These are phyloP conservation scores for Lactarius deliciosus DNA, from an alignment of 768 basidiomycete species.

Conservation along the genomic window DNA sequence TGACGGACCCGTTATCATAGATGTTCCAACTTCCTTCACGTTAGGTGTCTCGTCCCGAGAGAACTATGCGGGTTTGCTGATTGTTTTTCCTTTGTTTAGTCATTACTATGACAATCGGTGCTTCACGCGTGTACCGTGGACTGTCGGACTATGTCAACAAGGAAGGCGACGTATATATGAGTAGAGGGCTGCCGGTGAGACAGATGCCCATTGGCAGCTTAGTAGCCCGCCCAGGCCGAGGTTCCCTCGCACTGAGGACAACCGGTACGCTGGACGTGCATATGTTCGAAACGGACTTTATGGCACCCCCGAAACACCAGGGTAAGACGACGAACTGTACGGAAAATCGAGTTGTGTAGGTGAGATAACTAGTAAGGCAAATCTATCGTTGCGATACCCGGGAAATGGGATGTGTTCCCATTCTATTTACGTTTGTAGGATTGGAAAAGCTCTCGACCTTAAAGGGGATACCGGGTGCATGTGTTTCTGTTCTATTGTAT, in stretches of 20 bases:
- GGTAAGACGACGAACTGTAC: background rate
- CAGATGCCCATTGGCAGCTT: background rate
- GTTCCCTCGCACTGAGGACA: background rate
- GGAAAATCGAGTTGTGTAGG: background rate
- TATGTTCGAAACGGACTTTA: background rate
- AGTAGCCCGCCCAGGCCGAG: background rate
- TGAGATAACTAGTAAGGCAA: no score
- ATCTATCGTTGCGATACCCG: background rate
- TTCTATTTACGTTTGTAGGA: background rate
- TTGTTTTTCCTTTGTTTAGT: no score
- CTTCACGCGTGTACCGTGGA: conserved; percentile 3
- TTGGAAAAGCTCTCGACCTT: background rate
- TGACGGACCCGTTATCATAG: background rate
- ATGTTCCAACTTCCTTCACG: conserved; percentile 9
- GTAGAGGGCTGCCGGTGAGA: background rate
- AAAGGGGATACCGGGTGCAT: no score
- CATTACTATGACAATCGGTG: no score
- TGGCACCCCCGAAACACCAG: background rate
- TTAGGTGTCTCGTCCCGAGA: background rate
- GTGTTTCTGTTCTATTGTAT: no score
- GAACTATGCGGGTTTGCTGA: background rate
- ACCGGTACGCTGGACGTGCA: background rate
- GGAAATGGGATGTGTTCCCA: background rate
- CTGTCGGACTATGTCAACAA: background rate
- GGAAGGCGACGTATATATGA: background rate